Evolutionary conservation across 257 asterid species (phyloP).

Genomic region (Gentiana dahurica): DNA sequence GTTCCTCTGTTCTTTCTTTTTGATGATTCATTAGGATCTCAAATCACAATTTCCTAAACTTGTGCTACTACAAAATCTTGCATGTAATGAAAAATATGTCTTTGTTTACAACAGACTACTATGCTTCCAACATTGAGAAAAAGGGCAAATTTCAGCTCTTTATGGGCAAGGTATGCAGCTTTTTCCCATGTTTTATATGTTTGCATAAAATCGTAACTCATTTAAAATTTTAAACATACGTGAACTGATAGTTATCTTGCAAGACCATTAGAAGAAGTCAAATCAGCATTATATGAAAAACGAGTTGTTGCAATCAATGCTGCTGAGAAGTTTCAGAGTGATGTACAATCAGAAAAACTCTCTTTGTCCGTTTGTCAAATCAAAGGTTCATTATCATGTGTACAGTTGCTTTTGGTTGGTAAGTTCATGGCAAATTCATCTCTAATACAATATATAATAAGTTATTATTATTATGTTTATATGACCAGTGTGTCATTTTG

Average conservation of each 20-base stretch:
- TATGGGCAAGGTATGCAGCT: constrained; percentile 53
- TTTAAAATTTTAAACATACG: not conserved
- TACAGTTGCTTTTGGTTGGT: constrained; percentile 97
- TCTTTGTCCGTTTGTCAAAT: constrained; percentile 41
- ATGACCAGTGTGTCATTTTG: too few relatives aligned
- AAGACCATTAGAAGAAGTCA: constrained; percentile 74
- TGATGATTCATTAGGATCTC: too few relatives aligned
- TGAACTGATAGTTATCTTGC: constrained; percentile 56
- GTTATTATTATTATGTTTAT: too few relatives aligned
- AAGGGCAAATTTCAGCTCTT: constrained; percentile 42
- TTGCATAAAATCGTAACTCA: constrained; percentile 3
- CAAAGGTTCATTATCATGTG: constrained; percentile 91
- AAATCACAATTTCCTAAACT: too few relatives aligned
- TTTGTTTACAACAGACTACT: constrained; percentile 32
- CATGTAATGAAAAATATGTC: not conserved
- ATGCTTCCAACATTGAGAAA: constrained; percentile 35
- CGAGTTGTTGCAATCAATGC: constrained; percentile 37
- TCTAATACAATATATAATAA: too few relatives aligned
- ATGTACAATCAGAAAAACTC: constrained; percentile 46
- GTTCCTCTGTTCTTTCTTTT: not conserved
- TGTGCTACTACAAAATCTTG: too few relatives aligned
- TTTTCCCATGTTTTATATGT: not conserved
- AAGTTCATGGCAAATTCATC: constrained; percentile 15
- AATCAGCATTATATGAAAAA: constrained; percentile 47
- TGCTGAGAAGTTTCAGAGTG: constrained; percentile 68